phyloP scores from a whole-genome alignment of 2,329 filamentous ascomycete species.

The Ophiostoma tasmaniense region DNA sequence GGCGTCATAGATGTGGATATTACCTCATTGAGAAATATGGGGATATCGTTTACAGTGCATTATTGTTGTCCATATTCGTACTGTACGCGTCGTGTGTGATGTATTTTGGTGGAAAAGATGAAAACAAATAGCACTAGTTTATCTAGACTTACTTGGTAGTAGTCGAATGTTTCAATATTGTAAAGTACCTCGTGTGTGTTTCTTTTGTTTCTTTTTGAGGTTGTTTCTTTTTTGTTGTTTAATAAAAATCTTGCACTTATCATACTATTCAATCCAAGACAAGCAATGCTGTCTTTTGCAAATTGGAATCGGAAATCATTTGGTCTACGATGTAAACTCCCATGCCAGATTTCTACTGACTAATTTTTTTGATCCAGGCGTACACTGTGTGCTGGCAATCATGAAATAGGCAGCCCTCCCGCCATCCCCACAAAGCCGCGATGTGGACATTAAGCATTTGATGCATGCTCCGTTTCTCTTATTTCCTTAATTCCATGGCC shows the following conservation, averaged over 20 bases:
- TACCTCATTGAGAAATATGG: neutral
- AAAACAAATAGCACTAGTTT: too few relatives aligned
- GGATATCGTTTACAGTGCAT: neutral
- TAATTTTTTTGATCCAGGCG: neutral
- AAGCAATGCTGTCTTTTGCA: neutral
- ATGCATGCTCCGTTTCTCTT: neutral
- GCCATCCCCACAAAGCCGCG: slow-evolving; percentile 1
- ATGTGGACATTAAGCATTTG: neutral
- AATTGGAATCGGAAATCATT: neutral
- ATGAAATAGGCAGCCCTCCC: neutral
- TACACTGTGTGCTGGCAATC: neutral
- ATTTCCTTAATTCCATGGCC: neutral
- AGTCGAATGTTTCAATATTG: too few relatives aligned
- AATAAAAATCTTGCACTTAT: too few relatives aligned
- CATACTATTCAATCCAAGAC: too few relatives aligned
- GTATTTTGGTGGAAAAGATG: too few relatives aligned
- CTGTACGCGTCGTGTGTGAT: neutral
- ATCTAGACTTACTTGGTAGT: too few relatives aligned
- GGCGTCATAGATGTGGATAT: neutral
- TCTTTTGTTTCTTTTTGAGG: too few relatives aligned
- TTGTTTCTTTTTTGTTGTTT: too few relatives aligned
- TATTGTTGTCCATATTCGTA: neutral
- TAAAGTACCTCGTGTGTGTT: too few relatives aligned
- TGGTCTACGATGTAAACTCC: neutral
- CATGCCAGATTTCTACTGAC: neutral